Base-by-base conservation (phyloP, 345 rosid species). In the Aegle marmelos region DNA sequence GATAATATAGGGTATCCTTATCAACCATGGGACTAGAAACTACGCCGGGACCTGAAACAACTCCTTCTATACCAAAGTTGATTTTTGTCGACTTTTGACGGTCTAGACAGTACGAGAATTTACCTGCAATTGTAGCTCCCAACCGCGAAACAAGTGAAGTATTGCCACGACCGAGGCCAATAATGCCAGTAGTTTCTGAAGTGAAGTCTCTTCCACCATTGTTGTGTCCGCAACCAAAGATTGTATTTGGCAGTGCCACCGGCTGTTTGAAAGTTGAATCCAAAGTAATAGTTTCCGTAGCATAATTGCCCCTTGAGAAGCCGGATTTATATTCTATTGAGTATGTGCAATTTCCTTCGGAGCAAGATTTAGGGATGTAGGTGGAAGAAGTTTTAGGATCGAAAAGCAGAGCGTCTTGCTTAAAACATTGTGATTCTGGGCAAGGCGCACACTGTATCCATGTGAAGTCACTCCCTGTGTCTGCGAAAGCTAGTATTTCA, bases 61-160 rank as follows among this genome's bases (percentile, higher is more conserved):
- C 70, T 1, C 89, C 89, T 17, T 78, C 78, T 7, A 57, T 39
- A 2, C 97, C 93, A 13, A 91, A 88, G 70, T 84, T 88, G 54
- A 92, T 75, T 70, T 81, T 88, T 81, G 88, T 88, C 30, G 89
- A 64, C 3, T 45, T 64, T 21, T 74, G 68, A 27, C 87, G 90
- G 0, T 87, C 82, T 80, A 90, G 77, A 79, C 94, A 91, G 31
- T 89, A 89, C 3, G 93, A 93, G 85, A 93, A 88, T 84, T 87
- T 86, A 5, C 85, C 83, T 0, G 75, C 85, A 37, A 87, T 82
- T 0, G 83, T 65, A n/a, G 86, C 59, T 48, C 87, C 71, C 22
- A 92, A 53, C 78, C 87, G 93, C 2, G 90, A 62, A 57, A 87
- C 61, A 30, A 92, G 83, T 0, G 97, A 89, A 59, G 79, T 24